Conservation (phyloP, 495 filamentous ascomycete genomes). For the Aspergillus cristatus region DNA sequence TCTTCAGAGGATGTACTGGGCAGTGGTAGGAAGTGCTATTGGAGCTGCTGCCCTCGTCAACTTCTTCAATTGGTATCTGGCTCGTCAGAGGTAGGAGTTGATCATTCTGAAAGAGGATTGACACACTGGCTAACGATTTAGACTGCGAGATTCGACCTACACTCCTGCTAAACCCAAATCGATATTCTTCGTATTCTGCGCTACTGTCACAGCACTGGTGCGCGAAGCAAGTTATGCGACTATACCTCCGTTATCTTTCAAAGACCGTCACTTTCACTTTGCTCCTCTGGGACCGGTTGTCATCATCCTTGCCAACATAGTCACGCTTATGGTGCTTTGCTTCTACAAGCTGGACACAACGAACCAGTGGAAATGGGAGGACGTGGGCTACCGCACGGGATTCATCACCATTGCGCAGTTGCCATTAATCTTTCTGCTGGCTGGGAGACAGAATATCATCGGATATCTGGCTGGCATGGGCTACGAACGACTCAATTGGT, state of each 20-base stretch:
- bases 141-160: slow-evolving; percentile 19
- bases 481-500: slow-evolving; percentile 74
- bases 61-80: slow-evolving; percentile 33
- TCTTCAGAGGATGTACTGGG: slow-evolving; percentile 52
- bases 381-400: slow-evolving; percentile 65
- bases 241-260: slow-evolving; percentile 40
- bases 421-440: slow-evolving; percentile 70
- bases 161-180: slow-evolving; percentile 60
- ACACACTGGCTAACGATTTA: slow-evolving; percentile 4
- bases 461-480: slow-evolving; percentile 58
- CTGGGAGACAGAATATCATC: slow-evolving; percentile 69
- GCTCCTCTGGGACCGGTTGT: slow-evolving; percentile 28
- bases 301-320: slow-evolving; percentile 30
- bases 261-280: slow-evolving; percentile 38
- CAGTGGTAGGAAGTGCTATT: slow-evolving; percentile 46
- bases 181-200: slow-evolving; percentile 43
- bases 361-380: slow-evolving; percentile 49
- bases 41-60: slow-evolving; percentile 43
- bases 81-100: slow-evolving; percentile 36
- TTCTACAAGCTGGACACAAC: slow-evolving; percentile 32
- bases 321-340: slow-evolving; percentile 30
- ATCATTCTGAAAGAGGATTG: background rate
- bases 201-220: slow-evolving; percentile 57
- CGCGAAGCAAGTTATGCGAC: slow-evolving; percentile 62
- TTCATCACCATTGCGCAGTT: slow-evolving; percentile 73